Evolutionary conservation across 768 basidiomycete genomes (phyloP).

Genomic region (Mycena rebaudengoi): DNA sequence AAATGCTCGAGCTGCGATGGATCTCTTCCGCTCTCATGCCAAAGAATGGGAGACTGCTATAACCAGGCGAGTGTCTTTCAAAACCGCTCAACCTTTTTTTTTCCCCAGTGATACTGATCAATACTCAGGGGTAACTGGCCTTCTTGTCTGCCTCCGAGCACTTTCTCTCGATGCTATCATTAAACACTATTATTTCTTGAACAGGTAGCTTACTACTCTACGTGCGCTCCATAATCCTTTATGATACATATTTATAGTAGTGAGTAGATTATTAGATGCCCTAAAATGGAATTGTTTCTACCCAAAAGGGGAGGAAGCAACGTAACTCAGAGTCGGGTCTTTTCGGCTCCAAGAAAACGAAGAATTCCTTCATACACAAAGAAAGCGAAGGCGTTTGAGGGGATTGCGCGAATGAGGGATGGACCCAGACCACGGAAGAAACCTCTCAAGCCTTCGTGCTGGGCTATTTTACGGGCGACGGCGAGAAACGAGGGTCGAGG

Average conservation of each 20-base stretch:
- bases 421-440: slow-evolving; percentile 76
- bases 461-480: slow-evolving; percentile 62
- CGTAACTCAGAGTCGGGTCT: slow-evolving; percentile 49
- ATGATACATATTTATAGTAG: no score
- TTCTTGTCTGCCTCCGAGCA: slow-evolving; percentile 75
- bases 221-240: no score
- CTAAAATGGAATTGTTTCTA: no score
- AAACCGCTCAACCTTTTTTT: no score
- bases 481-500: slow-evolving; percentile 55
- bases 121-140: slow-evolving; percentile 77
- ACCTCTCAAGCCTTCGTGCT: slow-evolving; percentile 59
- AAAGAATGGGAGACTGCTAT: slow-evolving; percentile 72
- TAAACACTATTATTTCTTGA: neutral
- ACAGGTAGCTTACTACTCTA: no score
- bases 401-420: slow-evolving; percentile 76
- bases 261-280: no score
- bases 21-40: slow-evolving; percentile 64
- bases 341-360: slow-evolving; percentile 69
- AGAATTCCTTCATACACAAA: slow-evolving; percentile 84
- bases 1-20: slow-evolving; percentile 72
- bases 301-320: neutral
- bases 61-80: no score
- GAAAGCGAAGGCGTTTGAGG: slow-evolving; percentile 79
- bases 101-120: no score
- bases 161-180: slow-evolving; percentile 80